phyloP scores from a whole-genome alignment of 169 alveolate genomes.

The Eimeria maxima region DNA sequence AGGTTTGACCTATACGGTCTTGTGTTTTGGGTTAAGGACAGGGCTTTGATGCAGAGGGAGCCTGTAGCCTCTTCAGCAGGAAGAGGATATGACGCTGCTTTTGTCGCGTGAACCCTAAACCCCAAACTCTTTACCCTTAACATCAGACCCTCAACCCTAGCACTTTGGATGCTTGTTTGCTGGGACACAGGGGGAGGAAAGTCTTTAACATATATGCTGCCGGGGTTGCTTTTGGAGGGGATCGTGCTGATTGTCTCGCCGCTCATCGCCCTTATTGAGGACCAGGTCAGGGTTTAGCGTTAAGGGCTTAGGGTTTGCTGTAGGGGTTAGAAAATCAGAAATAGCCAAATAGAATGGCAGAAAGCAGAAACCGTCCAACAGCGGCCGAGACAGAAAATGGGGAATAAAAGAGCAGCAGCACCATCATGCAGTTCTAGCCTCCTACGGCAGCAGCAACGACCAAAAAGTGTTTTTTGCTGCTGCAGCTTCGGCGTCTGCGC shows the following conservation, averaged over 20 bases:
- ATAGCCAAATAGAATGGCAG: too few relatives aligned
- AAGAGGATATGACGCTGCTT: background rate
- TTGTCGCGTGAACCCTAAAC: background rate
- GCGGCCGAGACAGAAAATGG: background rate
- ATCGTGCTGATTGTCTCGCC: slow-evolving; percentile 96
- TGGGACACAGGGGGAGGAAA: slow-evolving; percentile 94
- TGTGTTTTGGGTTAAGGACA: background rate
- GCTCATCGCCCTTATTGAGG: slow-evolving; percentile 95
- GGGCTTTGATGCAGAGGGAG: background rate
- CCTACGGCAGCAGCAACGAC: background rate
- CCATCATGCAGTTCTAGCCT: too few relatives aligned
- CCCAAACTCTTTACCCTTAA: slow-evolving; percentile 4
- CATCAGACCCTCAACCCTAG: too few relatives aligned
- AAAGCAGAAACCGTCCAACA: too few relatives aligned
- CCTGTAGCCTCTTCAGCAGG: too few relatives aligned
- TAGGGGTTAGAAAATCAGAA: too few relatives aligned
- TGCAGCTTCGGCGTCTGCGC: slow-evolving; percentile 71
- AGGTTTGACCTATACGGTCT: too few relatives aligned
- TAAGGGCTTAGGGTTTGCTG: background rate
- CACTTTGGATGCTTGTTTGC: background rate
- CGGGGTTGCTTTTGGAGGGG: slow-evolving; percentile 91
- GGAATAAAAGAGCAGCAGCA: background rate
- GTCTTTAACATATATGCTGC: slow-evolving; percentile 94
- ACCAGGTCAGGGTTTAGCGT: slow-evolving; percentile 89
- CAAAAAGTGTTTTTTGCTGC: background rate